These are phyloP conservation scores for Nicotiana benthamiana DNA, from an alignment of 257 asterid genomes.

Conservation along the genomic window DNA sequence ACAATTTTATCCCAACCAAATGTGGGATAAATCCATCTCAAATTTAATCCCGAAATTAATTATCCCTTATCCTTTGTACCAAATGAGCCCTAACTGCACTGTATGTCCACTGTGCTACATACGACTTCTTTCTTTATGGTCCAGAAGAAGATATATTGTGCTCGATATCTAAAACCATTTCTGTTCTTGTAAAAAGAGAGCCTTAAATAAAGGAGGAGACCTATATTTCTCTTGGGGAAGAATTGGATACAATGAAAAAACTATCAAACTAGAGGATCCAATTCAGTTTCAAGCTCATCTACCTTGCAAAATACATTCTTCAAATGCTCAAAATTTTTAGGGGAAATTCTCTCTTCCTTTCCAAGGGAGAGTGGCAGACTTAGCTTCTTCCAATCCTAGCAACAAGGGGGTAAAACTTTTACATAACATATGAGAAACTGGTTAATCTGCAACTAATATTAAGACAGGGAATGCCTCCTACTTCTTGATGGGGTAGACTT, in stretches of 20 bases:
- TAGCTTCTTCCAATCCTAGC: not conserved
- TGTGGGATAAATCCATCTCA: no score
- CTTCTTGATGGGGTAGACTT: conserved; percentile 58
- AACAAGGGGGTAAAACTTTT: not conserved
- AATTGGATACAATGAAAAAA: not conserved
- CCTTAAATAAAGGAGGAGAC: not conserved
- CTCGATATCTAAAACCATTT: not conserved
- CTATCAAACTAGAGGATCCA: not conserved
- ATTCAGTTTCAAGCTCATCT: not conserved
- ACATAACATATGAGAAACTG: not conserved
- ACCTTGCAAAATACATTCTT: conserved; percentile 5
- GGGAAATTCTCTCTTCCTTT: not conserved
- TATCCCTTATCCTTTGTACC: no score
- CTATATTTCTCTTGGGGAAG: not conserved
- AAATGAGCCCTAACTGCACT: not conserved
- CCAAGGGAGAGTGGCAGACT: not conserved
- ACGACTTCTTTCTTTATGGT: not conserved
- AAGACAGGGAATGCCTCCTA: conserved; percentile 42
- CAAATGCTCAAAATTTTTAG: not conserved
- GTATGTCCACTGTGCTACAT: not conserved
- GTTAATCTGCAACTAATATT: not conserved
- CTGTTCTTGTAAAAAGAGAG: not conserved
- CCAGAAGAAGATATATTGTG: not conserved
- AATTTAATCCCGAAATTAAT: no score
- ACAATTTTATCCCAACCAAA: no score